A percentile compares a stretch with the other conserved stretches of the same genome.
Conservation (phyloP, 371 early-diverging fungal species). For the Lichtheimia corymbifera region DNA sequence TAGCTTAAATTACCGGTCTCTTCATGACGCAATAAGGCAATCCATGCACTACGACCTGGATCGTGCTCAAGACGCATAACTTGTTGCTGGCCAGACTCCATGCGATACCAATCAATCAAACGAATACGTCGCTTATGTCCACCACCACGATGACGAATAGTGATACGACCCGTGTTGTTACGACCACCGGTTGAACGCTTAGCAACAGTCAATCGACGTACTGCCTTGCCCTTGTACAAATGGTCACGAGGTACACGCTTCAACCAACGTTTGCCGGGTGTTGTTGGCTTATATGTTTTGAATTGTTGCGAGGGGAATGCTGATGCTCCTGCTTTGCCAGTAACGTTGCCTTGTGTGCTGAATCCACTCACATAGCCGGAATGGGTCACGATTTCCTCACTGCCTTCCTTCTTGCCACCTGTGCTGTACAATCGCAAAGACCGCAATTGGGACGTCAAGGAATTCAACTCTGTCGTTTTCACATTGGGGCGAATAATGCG, state of each 20-base stretch:
- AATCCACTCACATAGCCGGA: slow-evolving; percentile 28
- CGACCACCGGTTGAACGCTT: slow-evolving; percentile 87
- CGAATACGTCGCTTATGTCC: slow-evolving; percentile 92
- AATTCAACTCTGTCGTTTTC: slow-evolving; percentile 52
- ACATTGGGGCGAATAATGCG: slow-evolving; percentile 92
- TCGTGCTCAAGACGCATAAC: slow-evolving; percentile 94
- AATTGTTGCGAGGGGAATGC: slow-evolving; percentile 58
- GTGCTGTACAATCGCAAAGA: too few species aligned
- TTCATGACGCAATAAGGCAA: slow-evolving; percentile 83
- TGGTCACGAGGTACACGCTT: slow-evolving; percentile 89
- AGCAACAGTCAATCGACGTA: slow-evolving; percentile 79
- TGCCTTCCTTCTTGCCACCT: too few species aligned
- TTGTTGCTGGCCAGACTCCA: slow-evolving; percentile 72
- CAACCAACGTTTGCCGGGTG: slow-evolving; percentile 88
- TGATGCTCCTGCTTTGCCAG: slow-evolving; percentile 22
- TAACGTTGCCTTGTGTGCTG: slow-evolving; percentile 46
- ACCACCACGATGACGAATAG: slow-evolving; percentile 93
- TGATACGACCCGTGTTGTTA: slow-evolving; percentile 90
- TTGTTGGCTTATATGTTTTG: slow-evolving; percentile 90
- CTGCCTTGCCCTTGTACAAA: slow-evolving; percentile 89
- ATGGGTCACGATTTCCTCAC: too few species aligned
- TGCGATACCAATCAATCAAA: slow-evolving; percentile 85
- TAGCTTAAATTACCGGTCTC: slow-evolving; percentile 79
- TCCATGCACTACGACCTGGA: slow-evolving; percentile 92
- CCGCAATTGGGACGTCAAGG: too few species aligned